Evolutionary conservation across 2,329 filamentous ascomycete species (phyloP).

Genomic region (Xylariaceae sp.): DNA sequence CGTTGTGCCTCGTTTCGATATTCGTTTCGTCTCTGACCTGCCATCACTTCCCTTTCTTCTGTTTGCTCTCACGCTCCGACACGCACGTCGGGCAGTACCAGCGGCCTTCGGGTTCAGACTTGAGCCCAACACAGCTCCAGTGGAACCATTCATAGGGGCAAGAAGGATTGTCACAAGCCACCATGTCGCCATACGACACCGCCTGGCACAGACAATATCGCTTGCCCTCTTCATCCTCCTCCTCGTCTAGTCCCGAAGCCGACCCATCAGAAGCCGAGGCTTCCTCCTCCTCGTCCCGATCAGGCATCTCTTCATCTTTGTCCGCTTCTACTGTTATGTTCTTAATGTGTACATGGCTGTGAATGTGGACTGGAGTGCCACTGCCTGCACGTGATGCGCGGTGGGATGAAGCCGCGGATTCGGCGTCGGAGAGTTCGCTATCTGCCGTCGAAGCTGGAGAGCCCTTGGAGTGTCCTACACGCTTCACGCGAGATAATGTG

Average conservation of each 20-base stretch:
- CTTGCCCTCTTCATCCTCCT: conserved; percentile 71
- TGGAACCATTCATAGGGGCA: conserved; percentile 87
- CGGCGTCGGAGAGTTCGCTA: conserved; percentile 62
- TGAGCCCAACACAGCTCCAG: conserved; percentile 69
- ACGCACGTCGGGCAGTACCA: conserved; percentile 65
- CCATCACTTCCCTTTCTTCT: conserved; percentile 37
- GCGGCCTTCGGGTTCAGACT: conserved; percentile 62
- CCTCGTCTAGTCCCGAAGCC: conserved; percentile 40
- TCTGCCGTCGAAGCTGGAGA: conserved; percentile 61
- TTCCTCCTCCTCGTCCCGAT: conserved; percentile 44
- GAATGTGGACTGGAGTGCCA: conserved; percentile 33
- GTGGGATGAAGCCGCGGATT: conserved; percentile 50
- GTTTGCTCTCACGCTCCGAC: conserved; percentile 40
- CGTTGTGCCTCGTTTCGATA: not conserved
- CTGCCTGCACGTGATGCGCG: conserved; percentile 36
- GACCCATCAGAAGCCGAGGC: conserved; percentile 36
- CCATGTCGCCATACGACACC: conserved; percentile 83
- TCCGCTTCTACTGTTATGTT: conserved; percentile 20
- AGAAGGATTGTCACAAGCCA: conserved; percentile 79
- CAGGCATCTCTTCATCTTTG: conserved; percentile 30
- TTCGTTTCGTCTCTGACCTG: not conserved
- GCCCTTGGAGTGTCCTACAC: conserved; percentile 49
- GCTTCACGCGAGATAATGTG: conserved; percentile 60
- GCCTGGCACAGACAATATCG: conserved; percentile 83
- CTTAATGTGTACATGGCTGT: conserved; percentile 18